Conservation (phyloP, 2,329 filamentous ascomycete genomes). For the Sporothrix pallida region DNA sequence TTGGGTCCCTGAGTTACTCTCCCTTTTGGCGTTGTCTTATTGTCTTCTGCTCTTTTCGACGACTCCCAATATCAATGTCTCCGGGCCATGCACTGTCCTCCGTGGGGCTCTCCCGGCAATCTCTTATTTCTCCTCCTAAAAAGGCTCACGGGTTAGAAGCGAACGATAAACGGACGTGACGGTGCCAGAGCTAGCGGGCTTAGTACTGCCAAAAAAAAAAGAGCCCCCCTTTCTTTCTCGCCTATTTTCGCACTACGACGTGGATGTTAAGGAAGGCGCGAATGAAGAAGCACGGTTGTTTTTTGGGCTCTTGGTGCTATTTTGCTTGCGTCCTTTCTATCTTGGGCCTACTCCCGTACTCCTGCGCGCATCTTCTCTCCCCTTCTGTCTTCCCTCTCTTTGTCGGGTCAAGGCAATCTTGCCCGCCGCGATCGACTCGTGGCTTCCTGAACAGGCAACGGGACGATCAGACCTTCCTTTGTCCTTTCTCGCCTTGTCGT, state of each 20-base stretch:
- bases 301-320: neutral
- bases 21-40: neutral
- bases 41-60: neutral
- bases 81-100: neutral
- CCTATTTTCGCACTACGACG: conserved; percentile 14
- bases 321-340: neutral
- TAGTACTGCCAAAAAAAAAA: neutral
- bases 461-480: neutral
- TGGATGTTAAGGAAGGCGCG: neutral
- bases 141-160: conserved; percentile 19
- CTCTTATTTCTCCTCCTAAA: conserved; percentile 8
- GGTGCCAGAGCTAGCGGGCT: conserved; percentile 10
- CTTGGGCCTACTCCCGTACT: neutral
- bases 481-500: neutral
- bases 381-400: neutral
- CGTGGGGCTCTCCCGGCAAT: conserved; percentile 13
- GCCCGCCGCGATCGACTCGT: neutral
- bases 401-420: conserved; percentile 1
- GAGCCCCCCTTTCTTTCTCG: conserved; percentile 16
- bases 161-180: conserved; percentile 19
- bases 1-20: no score
- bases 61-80: conserved; percentile 2
- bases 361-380: conserved; percentile 22
- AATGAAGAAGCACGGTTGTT: neutral
- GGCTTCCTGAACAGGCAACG: conserved; percentile 8